phyloP scores from a whole-genome alignment of 495 filamentous ascomycete species.

The Tuber microsphaerosporum region DNA sequence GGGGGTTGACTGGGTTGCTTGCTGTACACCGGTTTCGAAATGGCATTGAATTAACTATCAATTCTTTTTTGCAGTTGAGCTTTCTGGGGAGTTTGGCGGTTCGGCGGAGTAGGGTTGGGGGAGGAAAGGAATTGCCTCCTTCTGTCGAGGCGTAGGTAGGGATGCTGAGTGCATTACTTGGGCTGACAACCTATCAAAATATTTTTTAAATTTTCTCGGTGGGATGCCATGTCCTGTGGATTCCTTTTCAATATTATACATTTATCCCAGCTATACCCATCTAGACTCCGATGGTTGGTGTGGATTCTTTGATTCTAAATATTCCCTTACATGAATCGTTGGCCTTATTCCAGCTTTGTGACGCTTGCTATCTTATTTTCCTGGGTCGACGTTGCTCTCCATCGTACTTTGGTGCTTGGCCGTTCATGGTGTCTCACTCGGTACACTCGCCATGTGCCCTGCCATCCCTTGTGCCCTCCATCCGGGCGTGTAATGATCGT shows the following conservation, averaged over 20 bases:
- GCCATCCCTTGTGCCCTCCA: too few species aligned
- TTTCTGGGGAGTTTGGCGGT: not conserved
- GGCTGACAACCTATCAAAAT: not conserved
- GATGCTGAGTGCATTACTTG: not conserved
- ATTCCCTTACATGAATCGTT: not conserved
- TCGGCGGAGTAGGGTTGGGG: not conserved
- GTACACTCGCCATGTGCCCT: too few species aligned
- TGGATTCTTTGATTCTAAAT: not conserved
- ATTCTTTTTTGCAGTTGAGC: not conserved
- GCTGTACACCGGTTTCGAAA: not conserved
- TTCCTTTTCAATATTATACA: not conserved
- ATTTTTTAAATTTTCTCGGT: not conserved
- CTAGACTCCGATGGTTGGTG: too few species aligned
- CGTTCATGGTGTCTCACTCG: not conserved
- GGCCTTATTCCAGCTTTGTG: not conserved
- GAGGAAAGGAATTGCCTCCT: not conserved
- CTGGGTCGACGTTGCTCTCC: not conserved
- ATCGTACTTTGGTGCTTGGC: not conserved
- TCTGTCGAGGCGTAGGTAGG: not conserved
- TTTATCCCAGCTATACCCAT: too few species aligned
- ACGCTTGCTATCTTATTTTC: not conserved
- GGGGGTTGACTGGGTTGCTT: not conserved
- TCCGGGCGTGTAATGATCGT: too few species aligned
- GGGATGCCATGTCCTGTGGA: not conserved
- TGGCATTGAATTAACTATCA: not conserved